Evolutionary conservation across 2,329 filamentous ascomycete species (phyloP), one percentile per base, ranked within the genome.

Genomic region (Karstenula rhodostoma): DNA sequence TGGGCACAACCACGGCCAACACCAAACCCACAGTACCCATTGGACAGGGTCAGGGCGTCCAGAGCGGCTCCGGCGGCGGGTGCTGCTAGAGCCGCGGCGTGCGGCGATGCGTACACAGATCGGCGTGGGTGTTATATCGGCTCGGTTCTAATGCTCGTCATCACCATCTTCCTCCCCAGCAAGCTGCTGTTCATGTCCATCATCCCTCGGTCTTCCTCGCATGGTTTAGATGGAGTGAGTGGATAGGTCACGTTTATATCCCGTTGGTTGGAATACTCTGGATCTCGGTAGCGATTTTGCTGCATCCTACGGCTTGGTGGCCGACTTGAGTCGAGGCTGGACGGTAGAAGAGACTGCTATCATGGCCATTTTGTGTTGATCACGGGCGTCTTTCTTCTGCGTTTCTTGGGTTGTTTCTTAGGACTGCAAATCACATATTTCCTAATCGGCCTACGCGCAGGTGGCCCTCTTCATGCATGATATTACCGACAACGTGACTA

Each of bases 11-110:
- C 66, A 90, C 92, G 69, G 94, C 94, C 85, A 98, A 98, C 88
- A 96, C 94, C 84, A 99, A 98, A 86, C 94, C 94, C 68, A 96
- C 92, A 73, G 94, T 99, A 73, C 93, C 97, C 79, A 95, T 99
- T 74, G 92, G 93, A 61, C 91, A 93, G 78, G 95, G 95, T 77
- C 93, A 96, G 81, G 94, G 94, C 73, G 94, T 99, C 70, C 92
- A 96, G 80, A 91, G 89, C 74, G 90, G 90, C 72, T 92, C 91
- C 73, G 92, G 87, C 78, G 90, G 91, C 77, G 90, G 92, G 79
- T 97, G 94, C 88, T 97, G 94, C 85, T 97, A 96, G 84, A 85
- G 63, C 55, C 49, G 51, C 37, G 29, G 54, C 60, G 60, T 58
- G 58, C 47, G 60, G 51, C 42, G 57, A 61, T 61, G 59, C 66